Conservation (phyloP, 2,329 filamentous ascomycete genomes). For the Aspergillus sp. region DNA sequence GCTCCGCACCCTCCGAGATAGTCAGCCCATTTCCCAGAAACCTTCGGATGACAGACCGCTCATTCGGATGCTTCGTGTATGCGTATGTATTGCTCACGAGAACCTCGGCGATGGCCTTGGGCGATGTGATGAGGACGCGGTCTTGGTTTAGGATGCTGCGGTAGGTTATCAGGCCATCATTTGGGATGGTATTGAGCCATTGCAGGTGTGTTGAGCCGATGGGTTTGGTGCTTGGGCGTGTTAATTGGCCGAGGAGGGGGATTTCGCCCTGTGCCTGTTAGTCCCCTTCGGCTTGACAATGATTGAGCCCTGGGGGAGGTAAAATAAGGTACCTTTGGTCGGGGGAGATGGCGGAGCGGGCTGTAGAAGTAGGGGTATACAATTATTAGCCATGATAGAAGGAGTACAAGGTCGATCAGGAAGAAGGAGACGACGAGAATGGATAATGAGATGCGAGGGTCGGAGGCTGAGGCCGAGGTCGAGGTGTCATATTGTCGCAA, state of each 20-base stretch:
- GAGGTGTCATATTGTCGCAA: neutral
- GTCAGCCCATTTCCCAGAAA: neutral
- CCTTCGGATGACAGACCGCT: neutral
- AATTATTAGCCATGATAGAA: neutral
- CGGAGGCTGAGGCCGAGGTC: neutral
- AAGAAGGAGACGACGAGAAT: neutral
- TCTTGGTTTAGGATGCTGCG: constrained; percentile 3
- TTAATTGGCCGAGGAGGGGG: neutral
- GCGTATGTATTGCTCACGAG: neutral
- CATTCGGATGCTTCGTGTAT: neutral
- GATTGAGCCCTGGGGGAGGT: too few relatives aligned
- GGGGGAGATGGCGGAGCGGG: constrained; percentile 6
- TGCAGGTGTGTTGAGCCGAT: constrained; percentile 2
- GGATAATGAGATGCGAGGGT: neutral
- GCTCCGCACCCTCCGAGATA: neutral
- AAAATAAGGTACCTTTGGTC: neutral
- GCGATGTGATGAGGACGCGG: constrained; percentile 1
- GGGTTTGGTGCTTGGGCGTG: neutral
- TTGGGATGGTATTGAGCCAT: neutral
- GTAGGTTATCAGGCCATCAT: constrained; percentile 3
- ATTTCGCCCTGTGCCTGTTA: neutral
- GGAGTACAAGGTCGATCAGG: neutral
- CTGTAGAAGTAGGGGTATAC: constrained; percentile 8
- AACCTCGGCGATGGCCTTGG: constrained; percentile 8
- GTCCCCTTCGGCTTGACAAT: neutral